Percentiles rank a stretch among this genome's conserved stretches.
Evolutionary conservation across 202 grass and related monocot genomes (phyloP).

Genomic region (Carex sylvatica): DNA sequence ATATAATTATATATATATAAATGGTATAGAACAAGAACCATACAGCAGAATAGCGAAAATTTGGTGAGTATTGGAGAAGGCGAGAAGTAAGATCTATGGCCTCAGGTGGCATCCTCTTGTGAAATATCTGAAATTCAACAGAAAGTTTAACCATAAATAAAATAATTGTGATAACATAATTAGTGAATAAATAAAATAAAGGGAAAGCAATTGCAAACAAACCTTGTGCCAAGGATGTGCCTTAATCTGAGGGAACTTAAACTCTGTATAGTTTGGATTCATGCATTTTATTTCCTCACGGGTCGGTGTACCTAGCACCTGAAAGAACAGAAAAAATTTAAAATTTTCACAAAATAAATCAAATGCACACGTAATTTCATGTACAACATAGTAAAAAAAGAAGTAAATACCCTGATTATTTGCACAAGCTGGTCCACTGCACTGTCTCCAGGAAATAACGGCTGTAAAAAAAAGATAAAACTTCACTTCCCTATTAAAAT

Average conservation of each 20-base stretch:
- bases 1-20: background rate
- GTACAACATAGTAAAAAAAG: background rate
- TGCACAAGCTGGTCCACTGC: constrained; percentile 75
- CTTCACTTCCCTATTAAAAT: constrained; percentile 14
- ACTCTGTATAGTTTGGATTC: constrained; percentile 95
- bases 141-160: no score
- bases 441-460: constrained; percentile 67
- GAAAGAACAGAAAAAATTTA: constrained; percentile 7
- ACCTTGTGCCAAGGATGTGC: constrained; percentile 97
- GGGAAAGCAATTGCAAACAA: constrained; percentile 17
- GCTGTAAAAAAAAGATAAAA: constrained; percentile 31
- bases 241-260: constrained; percentile 92
- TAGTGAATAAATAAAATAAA: constrained; percentile 23
- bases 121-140: constrained; percentile 56
- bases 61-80: constrained; percentile 77
- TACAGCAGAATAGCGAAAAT: constrained; percentile 76
- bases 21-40: constrained; percentile 36
- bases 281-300: constrained; percentile 94
- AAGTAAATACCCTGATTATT: constrained; percentile 56
- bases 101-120: constrained; percentile 86
- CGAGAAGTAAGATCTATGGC: constrained; percentile 78
- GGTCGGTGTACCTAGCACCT: constrained; percentile 90
- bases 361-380: constrained; percentile 18
- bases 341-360: constrained; percentile 42
- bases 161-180: background rate